phyloP scores from a whole-genome alignment of 768 basidiomycete species.

The Tricholoma furcatifolium region DNA sequence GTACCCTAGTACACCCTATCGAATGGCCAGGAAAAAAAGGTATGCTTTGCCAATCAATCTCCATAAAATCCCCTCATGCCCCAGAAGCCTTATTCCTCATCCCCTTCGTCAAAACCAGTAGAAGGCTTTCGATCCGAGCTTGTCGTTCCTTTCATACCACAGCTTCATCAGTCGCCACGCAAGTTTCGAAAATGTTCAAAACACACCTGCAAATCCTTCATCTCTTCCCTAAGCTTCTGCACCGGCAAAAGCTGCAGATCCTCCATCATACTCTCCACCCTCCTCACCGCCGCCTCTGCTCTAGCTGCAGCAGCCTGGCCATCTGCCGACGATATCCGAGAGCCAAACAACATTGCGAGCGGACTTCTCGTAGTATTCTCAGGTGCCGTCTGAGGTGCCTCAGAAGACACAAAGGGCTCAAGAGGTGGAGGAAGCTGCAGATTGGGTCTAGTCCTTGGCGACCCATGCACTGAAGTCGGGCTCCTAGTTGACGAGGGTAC shows the following conservation, averaged over 20 bases:
- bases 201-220: slow-evolving; percentile 78
- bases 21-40: no score
- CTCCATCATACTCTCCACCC: slow-evolving; percentile 62
- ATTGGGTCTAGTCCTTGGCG: slow-evolving; percentile 22
- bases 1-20: neutral
- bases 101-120: slow-evolving; percentile 66
- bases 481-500: slow-evolving; percentile 20
- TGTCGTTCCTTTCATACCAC: slow-evolving; percentile 56
- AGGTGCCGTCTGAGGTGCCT: slow-evolving; percentile 14
- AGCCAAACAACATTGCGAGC: slow-evolving; percentile 45
- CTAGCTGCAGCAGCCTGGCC: slow-evolving; percentile 21
- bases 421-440: slow-evolving; percentile 16
- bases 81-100: slow-evolving; percentile 48
- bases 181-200: neutral
- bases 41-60: no score
- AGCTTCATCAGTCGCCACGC: neutral
- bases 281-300: slow-evolving; percentile 46
- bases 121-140: slow-evolving; percentile 71
- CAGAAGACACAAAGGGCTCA: slow-evolving; percentile 19
- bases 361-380: slow-evolving; percentile 42
- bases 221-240: slow-evolving; percentile 67
- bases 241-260: slow-evolving; percentile 65
- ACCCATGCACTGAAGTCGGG: slow-evolving; percentile 16
- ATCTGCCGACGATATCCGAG: slow-evolving; percentile 18
- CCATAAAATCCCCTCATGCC: neutral